Evolutionary conservation across 2,329 filamentous ascomycete species (phyloP).

Genomic region (Coniochaeta hoffmannii): DNA sequence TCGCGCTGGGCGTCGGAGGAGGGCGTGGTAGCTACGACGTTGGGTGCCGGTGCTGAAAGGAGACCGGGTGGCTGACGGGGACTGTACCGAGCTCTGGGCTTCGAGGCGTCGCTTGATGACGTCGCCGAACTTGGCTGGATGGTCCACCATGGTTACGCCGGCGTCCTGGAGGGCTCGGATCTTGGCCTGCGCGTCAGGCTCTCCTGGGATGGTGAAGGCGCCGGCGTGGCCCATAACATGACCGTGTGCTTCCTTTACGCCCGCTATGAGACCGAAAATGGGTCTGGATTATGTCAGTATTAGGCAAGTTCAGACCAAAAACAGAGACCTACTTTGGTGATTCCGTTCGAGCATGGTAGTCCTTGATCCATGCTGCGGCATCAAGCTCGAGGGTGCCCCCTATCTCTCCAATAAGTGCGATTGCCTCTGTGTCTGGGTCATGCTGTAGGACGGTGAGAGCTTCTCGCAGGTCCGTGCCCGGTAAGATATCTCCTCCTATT

Average conservation of each 20-base stretch:
- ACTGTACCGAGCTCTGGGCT: constrained; percentile 4
- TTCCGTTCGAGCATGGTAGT: constrained; percentile 48
- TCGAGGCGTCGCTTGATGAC: constrained; percentile 56
- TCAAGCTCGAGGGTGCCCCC: constrained; percentile 63
- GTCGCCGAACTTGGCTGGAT: constrained; percentile 67
- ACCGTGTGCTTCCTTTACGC: constrained; percentile 53
- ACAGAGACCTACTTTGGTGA: constrained; percentile 52
- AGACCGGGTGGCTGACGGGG: constrained; percentile 4
- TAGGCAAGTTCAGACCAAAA: neutral
- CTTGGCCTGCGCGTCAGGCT: constrained; percentile 59
- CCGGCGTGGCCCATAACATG: constrained; percentile 75
- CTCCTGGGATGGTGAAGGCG: constrained; percentile 60
- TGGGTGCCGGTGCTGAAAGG: constrained; percentile 32
- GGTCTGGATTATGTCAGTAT: constrained; percentile 37
- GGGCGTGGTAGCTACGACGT: constrained; percentile 4
- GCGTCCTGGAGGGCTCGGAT: constrained; percentile 57
- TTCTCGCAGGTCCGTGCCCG: constrained; percentile 69
- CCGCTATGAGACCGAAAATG: constrained; percentile 65
- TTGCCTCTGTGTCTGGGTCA: constrained; percentile 62
- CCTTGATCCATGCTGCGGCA: constrained; percentile 65
- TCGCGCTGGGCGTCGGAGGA: neutral
- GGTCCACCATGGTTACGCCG: constrained; percentile 64
- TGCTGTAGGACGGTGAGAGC: constrained; percentile 58
- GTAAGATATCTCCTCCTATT: constrained; percentile 69
- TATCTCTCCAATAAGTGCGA: constrained; percentile 66